These are phyloP conservation scores for Paramecium caudatum DNA, from an alignment of 73 alveolate genomes.

Conservation along the genomic window DNA sequence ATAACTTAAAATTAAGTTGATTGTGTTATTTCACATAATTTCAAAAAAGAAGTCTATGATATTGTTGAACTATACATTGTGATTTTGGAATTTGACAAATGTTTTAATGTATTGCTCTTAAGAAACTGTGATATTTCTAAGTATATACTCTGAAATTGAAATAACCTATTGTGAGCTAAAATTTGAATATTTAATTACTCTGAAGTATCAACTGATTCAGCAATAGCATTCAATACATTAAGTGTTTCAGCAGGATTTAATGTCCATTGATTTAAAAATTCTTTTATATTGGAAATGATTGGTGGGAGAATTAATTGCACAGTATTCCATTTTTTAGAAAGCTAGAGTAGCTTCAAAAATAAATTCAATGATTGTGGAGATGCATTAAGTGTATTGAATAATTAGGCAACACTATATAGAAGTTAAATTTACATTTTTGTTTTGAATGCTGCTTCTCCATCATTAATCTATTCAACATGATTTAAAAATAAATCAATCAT, in stretches of 20 bases:
- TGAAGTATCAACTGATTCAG: not conserved
- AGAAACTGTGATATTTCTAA: not conserved
- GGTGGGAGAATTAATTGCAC: not conserved
- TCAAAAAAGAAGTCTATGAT: not conserved
- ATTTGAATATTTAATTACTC: not conserved
- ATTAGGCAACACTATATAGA: not conserved
- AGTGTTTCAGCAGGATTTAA: not conserved
- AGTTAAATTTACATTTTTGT: constrained; percentile 18
- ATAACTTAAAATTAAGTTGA: not conserved
- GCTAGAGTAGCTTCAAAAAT: constrained; percentile 2
- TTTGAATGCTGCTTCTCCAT: constrained; percentile 1
- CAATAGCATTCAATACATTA: constrained; percentile 14
- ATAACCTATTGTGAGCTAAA: constrained; percentile 11
- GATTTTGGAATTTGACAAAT: constrained; percentile 24
- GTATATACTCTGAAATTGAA: constrained; percentile 7
- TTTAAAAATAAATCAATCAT: not conserved
- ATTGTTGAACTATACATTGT: not conserved
- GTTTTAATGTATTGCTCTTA: constrained; percentile 54
- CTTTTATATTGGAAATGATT: not conserved
- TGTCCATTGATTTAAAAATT: constrained; percentile 29
- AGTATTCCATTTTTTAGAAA: not conserved
- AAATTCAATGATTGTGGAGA: not conserved
- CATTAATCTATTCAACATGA: not conserved
- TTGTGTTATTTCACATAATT: constrained; percentile 19
- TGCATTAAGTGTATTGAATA: constrained; percentile 35